These are phyloP conservation scores for Centella asiatica DNA, from an alignment of 129 eudicot genomes.

Conservation along the genomic window DNA sequence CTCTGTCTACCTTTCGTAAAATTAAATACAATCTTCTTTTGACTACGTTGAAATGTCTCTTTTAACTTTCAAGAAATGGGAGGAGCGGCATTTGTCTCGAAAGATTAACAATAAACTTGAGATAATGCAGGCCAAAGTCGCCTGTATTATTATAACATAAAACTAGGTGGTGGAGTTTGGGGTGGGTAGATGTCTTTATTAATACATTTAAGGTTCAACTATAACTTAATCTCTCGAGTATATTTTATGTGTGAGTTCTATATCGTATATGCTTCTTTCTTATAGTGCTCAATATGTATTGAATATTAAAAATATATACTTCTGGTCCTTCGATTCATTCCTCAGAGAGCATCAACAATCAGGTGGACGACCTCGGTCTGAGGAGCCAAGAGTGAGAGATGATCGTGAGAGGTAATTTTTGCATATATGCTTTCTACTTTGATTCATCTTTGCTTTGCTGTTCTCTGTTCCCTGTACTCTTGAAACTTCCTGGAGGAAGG, in stretches of 20 bases:
- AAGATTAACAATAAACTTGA: too few relatives aligned
- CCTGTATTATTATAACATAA: too few relatives aligned
- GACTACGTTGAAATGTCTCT: too few relatives aligned
- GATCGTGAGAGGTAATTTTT: constrained; percentile 51
- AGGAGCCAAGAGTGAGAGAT: constrained; percentile 75
- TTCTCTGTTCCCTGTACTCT: background rate
- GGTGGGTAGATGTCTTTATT: too few relatives aligned
- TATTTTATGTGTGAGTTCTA: background rate
- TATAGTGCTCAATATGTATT: background rate
- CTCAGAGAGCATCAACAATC: constrained; percentile 69
- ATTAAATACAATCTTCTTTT: too few relatives aligned
- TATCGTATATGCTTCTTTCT: background rate
- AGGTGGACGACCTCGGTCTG: constrained; percentile 60
- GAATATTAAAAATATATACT: background rate
- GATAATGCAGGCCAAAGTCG: too few relatives aligned
- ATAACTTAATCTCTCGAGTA: background rate
- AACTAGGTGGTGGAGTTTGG: too few relatives aligned
- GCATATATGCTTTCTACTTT: background rate
- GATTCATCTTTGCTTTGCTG: background rate
- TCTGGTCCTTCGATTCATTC: constrained; percentile 10
- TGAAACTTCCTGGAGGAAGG: constrained; percentile 1
- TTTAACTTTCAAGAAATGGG: too few relatives aligned
- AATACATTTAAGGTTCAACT: constrained; percentile 1
- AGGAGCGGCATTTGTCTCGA: too few relatives aligned
- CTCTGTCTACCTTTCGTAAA: too few relatives aligned